phyloP scores from a whole-genome alignment of 129 eudicot genomes.

The Deinandra increscens region DNA sequence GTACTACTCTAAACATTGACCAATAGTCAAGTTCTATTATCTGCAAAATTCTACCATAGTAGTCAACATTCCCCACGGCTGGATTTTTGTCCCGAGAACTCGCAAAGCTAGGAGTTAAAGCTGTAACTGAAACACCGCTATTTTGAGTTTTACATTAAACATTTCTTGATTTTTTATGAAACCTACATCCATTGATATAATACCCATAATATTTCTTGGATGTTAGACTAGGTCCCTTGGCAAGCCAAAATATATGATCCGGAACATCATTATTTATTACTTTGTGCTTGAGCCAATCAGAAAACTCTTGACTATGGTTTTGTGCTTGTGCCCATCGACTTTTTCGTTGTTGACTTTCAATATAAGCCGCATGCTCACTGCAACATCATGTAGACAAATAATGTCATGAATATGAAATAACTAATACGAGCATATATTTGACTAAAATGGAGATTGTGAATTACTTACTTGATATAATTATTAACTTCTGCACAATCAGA shows the following conservation, averaged over 20 bases:
- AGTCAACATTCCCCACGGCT: constrained; percentile 20
- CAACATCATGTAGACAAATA: background rate
- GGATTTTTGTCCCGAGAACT: constrained; percentile 31
- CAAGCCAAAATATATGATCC: too few species aligned
- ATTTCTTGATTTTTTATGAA: too few species aligned
- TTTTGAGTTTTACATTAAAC: too few species aligned
- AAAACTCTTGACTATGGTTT: too few species aligned
- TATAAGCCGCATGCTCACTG: background rate
- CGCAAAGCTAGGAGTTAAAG: constrained; percentile 31
- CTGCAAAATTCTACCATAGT: too few species aligned
- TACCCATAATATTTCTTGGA: too few species aligned
- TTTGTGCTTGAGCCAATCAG: too few species aligned
- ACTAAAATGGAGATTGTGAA: background rate
- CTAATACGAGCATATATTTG: background rate
- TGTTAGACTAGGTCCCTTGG: too few species aligned
- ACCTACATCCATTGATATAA: too few species aligned
- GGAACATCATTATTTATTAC: too few species aligned
- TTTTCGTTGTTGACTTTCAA: constrained; percentile 11
- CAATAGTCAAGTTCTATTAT: constrained; percentile 29
- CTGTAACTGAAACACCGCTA: constrained; percentile 22
- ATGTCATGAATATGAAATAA: too few species aligned
- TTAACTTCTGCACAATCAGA: too few species aligned
- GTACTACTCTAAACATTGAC: constrained; percentile 1
- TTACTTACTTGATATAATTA: background rate
- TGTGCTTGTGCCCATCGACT: constrained; percentile 20